These are phyloP conservation scores for Beta macrorhiza DNA, from an alignment of 179 eudicot species.

Conservation along the genomic window DNA sequence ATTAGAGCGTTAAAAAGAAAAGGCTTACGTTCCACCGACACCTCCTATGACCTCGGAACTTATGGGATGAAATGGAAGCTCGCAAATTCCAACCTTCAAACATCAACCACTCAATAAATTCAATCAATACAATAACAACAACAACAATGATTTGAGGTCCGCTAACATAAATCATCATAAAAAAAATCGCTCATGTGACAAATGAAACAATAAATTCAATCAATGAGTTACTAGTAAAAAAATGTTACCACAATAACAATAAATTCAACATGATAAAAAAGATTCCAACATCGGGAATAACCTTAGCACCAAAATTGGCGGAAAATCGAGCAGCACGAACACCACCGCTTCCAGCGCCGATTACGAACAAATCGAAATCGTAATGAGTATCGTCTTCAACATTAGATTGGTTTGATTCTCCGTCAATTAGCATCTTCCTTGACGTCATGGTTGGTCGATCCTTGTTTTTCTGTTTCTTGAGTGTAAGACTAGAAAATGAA, in stretches of 20 bases:
- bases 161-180: too few relatives aligned
- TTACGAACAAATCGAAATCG: slow-evolving; percentile 92
- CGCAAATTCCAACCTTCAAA: slow-evolving; percentile 90
- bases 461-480: not conserved
- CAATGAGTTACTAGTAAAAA: not conserved
- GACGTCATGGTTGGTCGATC: slow-evolving; percentile 24
- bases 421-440: slow-evolving; percentile 74
- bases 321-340: slow-evolving; percentile 91
- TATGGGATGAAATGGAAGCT: slow-evolving; percentile 97
- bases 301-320: slow-evolving; percentile 92
- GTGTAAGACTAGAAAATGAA: not conserved
- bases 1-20: not conserved
- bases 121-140: not conserved
- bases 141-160: too few relatives aligned
- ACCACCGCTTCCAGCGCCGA: slow-evolving; percentile 99
- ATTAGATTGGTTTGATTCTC: slow-evolving; percentile 33
- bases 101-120: not conserved
- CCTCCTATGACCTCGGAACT: slow-evolving; percentile 93
- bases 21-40: slow-evolving; percentile 92
- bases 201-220: not conserved
- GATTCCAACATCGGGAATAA: not conserved
- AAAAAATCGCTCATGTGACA: too few relatives aligned
- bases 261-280: not conserved
- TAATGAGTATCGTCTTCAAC: slow-evolving; percentile 40
- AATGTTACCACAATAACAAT: too few relatives aligned